Conservation (phyloP, 192 early-diverging fungal species). For the Entomortierella lignicola region DNA sequence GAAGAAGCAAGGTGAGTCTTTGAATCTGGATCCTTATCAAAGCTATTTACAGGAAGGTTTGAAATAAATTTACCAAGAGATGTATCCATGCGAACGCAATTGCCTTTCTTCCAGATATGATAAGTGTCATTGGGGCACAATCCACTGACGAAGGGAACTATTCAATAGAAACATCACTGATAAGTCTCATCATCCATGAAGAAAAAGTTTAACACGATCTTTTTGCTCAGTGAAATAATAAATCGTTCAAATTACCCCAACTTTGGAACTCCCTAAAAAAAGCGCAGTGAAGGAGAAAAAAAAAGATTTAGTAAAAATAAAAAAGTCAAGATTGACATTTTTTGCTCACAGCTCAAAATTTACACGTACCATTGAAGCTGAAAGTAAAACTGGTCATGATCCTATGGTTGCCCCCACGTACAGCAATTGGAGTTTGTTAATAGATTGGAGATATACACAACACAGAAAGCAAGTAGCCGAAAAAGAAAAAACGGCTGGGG, state of each 20-base stretch:
- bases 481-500: background rate
- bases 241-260: slow-evolving; percentile 27
- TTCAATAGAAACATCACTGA: background rate
- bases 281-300: background rate
- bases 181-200: no score
- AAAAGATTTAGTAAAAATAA: background rate
- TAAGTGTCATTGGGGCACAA: slow-evolving; percentile 53
- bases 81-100: slow-evolving; percentile 53
- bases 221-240: no score
- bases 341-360: background rate
- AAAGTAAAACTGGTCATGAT: slow-evolving; percentile 53
- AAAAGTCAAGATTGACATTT: no score
- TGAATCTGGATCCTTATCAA: no score
- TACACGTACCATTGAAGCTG: slow-evolving; percentile 44
- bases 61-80: slow-evolving; percentile 45
- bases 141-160: slow-evolving; percentile 52
- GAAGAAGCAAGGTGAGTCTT: no score
- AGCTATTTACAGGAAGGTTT: no score
- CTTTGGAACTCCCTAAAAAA: slow-evolving; percentile 51
- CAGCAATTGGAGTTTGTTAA: no score
- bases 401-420: slow-evolving; percentile 14
- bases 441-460: no score
- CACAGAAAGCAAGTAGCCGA: background rate
- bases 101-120: slow-evolving; percentile 56
- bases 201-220: background rate